Conservation (phyloP, 805 yeast genomes). For the Pichia rugopelliculosa region DNA sequence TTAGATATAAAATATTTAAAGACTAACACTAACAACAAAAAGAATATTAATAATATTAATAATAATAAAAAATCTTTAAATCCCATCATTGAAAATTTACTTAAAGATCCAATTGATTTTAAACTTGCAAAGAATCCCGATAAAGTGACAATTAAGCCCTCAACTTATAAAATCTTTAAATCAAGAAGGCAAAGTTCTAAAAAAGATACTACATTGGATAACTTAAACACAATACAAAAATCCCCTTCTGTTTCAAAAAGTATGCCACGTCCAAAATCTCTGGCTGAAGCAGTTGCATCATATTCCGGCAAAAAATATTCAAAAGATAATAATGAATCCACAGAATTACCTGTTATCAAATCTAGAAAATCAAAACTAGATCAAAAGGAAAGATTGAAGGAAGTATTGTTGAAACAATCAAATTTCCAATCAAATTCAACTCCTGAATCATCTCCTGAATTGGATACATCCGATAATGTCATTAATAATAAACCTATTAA, state of each 20-base stretch:
- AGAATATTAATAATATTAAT: neutral
- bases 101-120: constrained; percentile 56
- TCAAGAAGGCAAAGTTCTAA: constrained; percentile 17
- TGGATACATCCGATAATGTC: neutral
- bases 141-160: constrained; percentile 37
- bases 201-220: neutral
- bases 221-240: neutral
- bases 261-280: constrained; percentile 34
- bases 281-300: constrained; percentile 54
- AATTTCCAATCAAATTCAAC: constrained; percentile 6
- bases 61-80: neutral
- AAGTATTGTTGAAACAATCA: constrained; percentile 7
- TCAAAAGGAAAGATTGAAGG: constrained; percentile 9
- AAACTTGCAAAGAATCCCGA: constrained; percentile 54
- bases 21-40: neutral
- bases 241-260: neutral
- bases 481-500: neutral
- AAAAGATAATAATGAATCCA: neutral
- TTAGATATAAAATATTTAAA: neutral
- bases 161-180: constrained; percentile 38
- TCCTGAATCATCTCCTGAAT: neutral
- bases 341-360: constrained; percentile 14
- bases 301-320: constrained; percentile 45
- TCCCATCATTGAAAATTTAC: constrained; percentile 24
- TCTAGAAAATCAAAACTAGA: constrained; percentile 30